Evolutionary conservation across 2,329 filamentous ascomycete species (phyloP), one percentile per base, ranked within the genome.

Genomic region (Colletotrichum orbiculare): DNA sequence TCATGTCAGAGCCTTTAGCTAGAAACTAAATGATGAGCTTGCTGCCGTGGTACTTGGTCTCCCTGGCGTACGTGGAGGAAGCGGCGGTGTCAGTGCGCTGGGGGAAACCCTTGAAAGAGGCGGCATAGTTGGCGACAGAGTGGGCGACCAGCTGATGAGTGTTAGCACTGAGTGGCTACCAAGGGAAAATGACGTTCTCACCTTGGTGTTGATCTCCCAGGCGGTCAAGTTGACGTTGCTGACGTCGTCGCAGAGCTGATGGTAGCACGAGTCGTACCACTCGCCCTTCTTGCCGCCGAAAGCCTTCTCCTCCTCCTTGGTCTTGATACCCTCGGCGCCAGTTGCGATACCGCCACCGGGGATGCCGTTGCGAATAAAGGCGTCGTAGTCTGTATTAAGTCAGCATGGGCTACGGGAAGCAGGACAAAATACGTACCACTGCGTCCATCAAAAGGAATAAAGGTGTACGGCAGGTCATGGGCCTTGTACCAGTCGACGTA

Each of bases 291-390:
- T 80, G 42, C 92, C 92, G n/a, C 92, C 91, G 74, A 93, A 95
- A 77, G 87, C 77, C 45, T 78, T 80, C 2, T 78, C 85, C 73
- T 94, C 89, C 39, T 87, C 83, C 54, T 83, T 78, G 0, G 90
- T 93, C 85, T 94, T 94, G 78, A 92, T 75, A 11, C 86, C 90
- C 76, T 94, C 91, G 1, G 92, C 92, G 43, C 92, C 92, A 2
- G 91, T 93, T 59, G 91, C 91, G 66, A 94, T 87, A 37, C 92
- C 92, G 33, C 92, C 91, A 1, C 87, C 87, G 0, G 92, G 90
- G 46, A 94, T 93, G 3, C 89, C 89, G 60, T 86, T 83, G 41
- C 87, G 83, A 71, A 94, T 90, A 79, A 95, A 94, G 1, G 87
- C 89, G 54, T 89, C 90, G 71, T 95, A 95, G 76, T 96, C 92